Percentiles rank a stretch among this genome's conserved stretches.
These are phyloP conservation scores for Lipomyces japonicus DNA, from an alignment of 805 yeast genomes.

Conservation along the genomic window DNA sequence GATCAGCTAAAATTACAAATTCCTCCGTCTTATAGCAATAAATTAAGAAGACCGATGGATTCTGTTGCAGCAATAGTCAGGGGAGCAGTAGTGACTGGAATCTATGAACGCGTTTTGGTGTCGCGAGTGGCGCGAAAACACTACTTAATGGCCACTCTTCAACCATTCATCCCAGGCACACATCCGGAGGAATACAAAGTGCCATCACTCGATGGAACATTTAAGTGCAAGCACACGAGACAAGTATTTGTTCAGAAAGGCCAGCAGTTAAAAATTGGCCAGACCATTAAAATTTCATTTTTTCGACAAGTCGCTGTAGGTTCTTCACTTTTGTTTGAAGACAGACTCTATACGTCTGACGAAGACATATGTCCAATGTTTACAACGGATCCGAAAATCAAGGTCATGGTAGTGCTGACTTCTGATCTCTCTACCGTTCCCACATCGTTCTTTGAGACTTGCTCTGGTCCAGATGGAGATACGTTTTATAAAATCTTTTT, in stretches of 20 bases:
- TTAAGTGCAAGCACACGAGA: slow-evolving; percentile 9
- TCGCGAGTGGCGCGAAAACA: slow-evolving; percentile 23
- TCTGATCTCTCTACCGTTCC: slow-evolving; percentile 12
- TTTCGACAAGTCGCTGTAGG: slow-evolving; percentile 6
- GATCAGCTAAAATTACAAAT: slow-evolving; percentile 10
- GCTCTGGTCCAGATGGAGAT: not conserved
- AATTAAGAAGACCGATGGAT: slow-evolving; percentile 17
- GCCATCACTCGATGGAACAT: slow-evolving; percentile 13
- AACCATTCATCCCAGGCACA: slow-evolving; percentile 10
- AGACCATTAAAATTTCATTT: slow-evolving; percentile 4
- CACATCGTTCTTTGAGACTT: not conserved
- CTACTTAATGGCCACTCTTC: slow-evolving; percentile 15
- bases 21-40: slow-evolving; percentile 11
- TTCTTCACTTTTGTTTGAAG: slow-evolving; percentile 11
- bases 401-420: slow-evolving; percentile 7
- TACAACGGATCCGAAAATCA: slow-evolving; percentile 4
- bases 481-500: slow-evolving; percentile 16
- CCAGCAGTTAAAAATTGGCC: slow-evolving; percentile 11
- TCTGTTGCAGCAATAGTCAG: slow-evolving; percentile 24
- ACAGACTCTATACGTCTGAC: slow-evolving; percentile 12
- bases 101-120: slow-evolving; percentile 16
- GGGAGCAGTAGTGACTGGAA: slow-evolving; percentile 24
- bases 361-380: slow-evolving; percentile 18
- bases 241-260: slow-evolving; percentile 17
- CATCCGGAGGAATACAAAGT: slow-evolving; percentile 16